These are phyloP conservation scores for Diaporthe aspalathi DNA, from an alignment of 2,329 filamentous ascomycete species.

Conservation along the genomic window DNA sequence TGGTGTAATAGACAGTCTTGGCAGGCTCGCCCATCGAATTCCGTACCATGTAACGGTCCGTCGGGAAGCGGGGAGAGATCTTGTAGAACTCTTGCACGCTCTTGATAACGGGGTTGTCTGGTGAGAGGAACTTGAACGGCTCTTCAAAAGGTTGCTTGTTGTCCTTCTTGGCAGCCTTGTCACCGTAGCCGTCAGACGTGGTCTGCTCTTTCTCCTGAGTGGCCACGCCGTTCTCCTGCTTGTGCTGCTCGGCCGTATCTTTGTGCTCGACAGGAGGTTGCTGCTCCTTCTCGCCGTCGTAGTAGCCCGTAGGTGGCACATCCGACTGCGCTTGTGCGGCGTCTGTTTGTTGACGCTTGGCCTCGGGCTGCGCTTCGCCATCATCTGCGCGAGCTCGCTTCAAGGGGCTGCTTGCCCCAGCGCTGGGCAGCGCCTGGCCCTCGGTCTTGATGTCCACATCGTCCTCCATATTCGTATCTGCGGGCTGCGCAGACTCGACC, in stretches of 20 bases:
- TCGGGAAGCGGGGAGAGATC: slow-evolving; percentile 84
- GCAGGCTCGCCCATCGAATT: slow-evolving; percentile 89
- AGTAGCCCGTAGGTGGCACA: slow-evolving; percentile 33
- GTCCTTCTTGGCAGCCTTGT: slow-evolving; percentile 54
- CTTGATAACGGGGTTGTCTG: slow-evolving; percentile 79
- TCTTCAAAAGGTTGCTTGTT: slow-evolving; percentile 76
- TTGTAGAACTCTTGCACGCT: slow-evolving; percentile 87
- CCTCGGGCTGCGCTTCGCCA: slow-evolving; percentile 24
- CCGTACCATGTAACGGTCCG: slow-evolving; percentile 93
- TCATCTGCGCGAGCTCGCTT: slow-evolving; percentile 40
- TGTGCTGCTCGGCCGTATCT: slow-evolving; percentile 15
- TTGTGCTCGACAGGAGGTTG: slow-evolving; percentile 28
- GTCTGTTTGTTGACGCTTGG: slow-evolving; percentile 39
- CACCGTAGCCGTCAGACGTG: slow-evolving; percentile 41
- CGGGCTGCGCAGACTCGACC: slow-evolving; percentile 39
- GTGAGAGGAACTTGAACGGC: slow-evolving; percentile 89
- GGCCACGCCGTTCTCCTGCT: slow-evolving; percentile 27
- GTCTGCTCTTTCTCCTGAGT: slow-evolving; percentile 42
- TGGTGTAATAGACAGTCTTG: slow-evolving; percentile 98
- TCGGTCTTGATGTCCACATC: slow-evolving; percentile 36
- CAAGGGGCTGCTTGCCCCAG: slow-evolving; percentile 19
- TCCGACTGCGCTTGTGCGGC: slow-evolving; percentile 39
- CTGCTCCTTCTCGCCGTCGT: slow-evolving; percentile 35
- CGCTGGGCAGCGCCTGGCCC: slow-evolving; percentile 15
- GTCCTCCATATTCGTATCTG: slow-evolving; percentile 40